A percentile compares a stretch with the other conserved stretches of the same genome.
Evolutionary conservation across 371 early-diverging fungal species (phyloP).

Genomic region (Rhizopus stolonifer): DNA sequence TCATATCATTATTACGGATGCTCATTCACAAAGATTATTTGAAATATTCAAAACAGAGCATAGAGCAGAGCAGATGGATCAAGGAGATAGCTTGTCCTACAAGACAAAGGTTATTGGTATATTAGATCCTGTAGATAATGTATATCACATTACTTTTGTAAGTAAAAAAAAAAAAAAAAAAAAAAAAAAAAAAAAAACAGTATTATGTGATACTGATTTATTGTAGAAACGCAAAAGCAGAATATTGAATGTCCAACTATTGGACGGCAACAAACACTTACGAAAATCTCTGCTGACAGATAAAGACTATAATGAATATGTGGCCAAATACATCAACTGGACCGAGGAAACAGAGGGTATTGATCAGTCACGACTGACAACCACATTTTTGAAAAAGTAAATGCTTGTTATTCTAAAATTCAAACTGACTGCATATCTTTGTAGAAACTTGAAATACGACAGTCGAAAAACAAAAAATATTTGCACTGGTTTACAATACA

Average conservation of each 20-base stretch:
- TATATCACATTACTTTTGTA: conserved; percentile 80
- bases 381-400: conserved; percentile 48
- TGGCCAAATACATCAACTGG: conserved; percentile 79
- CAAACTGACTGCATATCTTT: no score
- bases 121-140: conserved; percentile 69
- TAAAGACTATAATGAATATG: conserved; percentile 82
- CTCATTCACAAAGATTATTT: conserved; percentile 19
- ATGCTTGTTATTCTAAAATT: no score
- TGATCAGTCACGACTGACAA: conserved; percentile 36
- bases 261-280: conserved; percentile 59
- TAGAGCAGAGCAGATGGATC: conserved; percentile 13
- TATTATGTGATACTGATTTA: neutral
- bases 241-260: conserved; percentile 72
- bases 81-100: conserved; percentile 45
- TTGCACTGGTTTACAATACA: conserved; percentile 43
- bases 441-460: conserved; percentile 20
- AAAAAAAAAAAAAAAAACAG: no score
- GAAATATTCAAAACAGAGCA: conserved; percentile 20
- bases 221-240: conserved; percentile 15
- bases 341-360: conserved; percentile 67
- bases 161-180: no score
- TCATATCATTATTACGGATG: conserved; percentile 26
- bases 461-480: conserved; percentile 23
- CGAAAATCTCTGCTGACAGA: conserved; percentile 54
- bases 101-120: conserved; percentile 21